A percentile compares a stretch with the other conserved stretches of the same genome.
Conservation (phyloP, 768 basidiomycete species). For the Calvatia gigantea region DNA sequence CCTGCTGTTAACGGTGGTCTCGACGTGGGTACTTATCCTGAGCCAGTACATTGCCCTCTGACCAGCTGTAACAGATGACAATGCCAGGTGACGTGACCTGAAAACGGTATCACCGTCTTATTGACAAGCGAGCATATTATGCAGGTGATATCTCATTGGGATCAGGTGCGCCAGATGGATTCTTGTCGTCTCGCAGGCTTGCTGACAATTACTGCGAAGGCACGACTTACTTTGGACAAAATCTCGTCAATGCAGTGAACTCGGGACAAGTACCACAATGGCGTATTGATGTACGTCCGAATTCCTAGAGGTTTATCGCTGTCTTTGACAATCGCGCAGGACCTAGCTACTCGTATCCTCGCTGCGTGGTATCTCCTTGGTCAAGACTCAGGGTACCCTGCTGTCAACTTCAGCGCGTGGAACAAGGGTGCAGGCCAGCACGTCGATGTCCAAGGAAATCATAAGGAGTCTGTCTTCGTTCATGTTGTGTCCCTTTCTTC, state of each 20-base stretch:
- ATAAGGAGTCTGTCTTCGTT: constrained; percentile 33
- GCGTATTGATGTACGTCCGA: constrained; percentile 49
- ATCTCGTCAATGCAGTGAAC: constrained; percentile 55
- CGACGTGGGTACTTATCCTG: constrained; percentile 42
- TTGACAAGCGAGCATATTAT: not conserved
- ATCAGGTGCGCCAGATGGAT: not conserved
- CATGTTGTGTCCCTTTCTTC: not conserved
- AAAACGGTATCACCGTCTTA: too few relatives aligned
- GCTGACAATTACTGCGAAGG: constrained; percentile 17
- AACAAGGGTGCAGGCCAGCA: constrained; percentile 38
- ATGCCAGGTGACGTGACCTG: constrained; percentile 49
- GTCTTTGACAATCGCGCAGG: constrained; percentile 24
- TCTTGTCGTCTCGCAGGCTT: not conserved
- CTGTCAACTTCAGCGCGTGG: constrained; percentile 60
- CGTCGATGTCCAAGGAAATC: constrained; percentile 57
- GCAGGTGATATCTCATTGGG: constrained; percentile 29
- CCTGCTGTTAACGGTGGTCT: constrained; percentile 54
- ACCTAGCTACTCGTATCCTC: constrained; percentile 70
- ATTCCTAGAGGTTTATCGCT: not conserved
- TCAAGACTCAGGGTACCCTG: constrained; percentile 56
- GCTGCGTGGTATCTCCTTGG: constrained; percentile 59
- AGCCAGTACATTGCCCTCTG: not conserved
- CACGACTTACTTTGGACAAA: constrained; percentile 56
- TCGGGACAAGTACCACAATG: constrained; percentile 54
- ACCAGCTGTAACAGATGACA: constrained; percentile 46